phyloP scores from a whole-genome alignment of 805 yeast species.

The Candida krabiensis region DNA sequence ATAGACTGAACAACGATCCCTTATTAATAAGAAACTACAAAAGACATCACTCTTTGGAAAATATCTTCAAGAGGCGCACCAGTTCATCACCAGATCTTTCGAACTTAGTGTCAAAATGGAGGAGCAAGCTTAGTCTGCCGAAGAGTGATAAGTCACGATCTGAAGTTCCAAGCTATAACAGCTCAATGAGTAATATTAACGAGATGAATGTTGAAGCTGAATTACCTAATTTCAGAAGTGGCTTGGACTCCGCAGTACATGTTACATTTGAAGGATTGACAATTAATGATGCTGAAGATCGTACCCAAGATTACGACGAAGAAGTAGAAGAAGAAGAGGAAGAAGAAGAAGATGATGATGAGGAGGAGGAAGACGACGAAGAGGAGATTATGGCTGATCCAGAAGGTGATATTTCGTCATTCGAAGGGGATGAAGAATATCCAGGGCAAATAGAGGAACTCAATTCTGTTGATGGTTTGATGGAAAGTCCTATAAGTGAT shows the following conservation, averaged over 20 bases:
- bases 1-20: conserved; percentile 25
- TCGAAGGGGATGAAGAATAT: conserved; percentile 22
- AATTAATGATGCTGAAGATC: conserved; percentile 18
- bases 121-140: conserved; percentile 10
- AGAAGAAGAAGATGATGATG: conserved; percentile 32
- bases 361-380: conserved; percentile 11
- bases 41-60: conserved; percentile 22
- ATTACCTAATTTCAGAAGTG: background rate
- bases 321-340: conserved; percentile 25
- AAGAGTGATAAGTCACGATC: conserved; percentile 1
- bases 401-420: conserved; percentile 33
- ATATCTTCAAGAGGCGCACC: conserved; percentile 14
- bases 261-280: conserved; percentile 1
- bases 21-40: conserved; percentile 10
- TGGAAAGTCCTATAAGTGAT: background rate
- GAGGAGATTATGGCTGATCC: conserved; percentile 21
- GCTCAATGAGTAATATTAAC: background rate
- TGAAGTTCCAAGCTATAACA: background rate
- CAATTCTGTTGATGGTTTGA: background rate
- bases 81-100: conserved; percentile 12
- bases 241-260: conserved; percentile 1
- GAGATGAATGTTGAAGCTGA: background rate
- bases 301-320: conserved; percentile 26
- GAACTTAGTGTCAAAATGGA: conserved; percentile 21
- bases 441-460: too few species aligned